Evolutionary conservation across 305 asterid genomes (phyloP), one percentile per base, ranked within the genome.

Genomic region (Monarda citriodora): DNA sequence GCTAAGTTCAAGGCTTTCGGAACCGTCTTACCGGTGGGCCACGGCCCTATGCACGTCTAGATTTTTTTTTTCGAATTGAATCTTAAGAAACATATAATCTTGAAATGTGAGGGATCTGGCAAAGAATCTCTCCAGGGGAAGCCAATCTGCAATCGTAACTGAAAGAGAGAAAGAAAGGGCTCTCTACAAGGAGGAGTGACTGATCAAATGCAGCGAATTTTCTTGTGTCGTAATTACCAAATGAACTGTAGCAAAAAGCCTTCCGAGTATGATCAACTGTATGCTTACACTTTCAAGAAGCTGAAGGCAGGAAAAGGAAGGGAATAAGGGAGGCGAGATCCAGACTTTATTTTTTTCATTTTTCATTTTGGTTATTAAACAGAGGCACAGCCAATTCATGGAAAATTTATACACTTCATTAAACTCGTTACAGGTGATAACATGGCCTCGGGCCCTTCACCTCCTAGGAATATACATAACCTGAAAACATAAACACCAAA

Each of bases 321-420:
- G 52, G 58, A 29, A 26, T 55, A 21, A 20, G 26, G 23, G 45
- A 22, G 56, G 41, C 37, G 40, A 47, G 58, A 65, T 41, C 40
- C 56, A 46, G 68, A 53, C 45, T 37, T 68, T 15, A 15, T 36
- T 44, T 34, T 53, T 29, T 29, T 29, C 7, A 5, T 29, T 58
- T 25, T 42, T 42, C 40, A 16, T 42, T n/a, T 48, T 34, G 38
- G 55, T 52, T 60, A 47, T 59, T 64, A 37, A 49, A 58, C 58
- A 58, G 69, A 54, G 64, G 57, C 49, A 62, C 17, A 65, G 49
- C 60, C 48, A 18, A 42, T 66, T 48, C 59, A 49, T 36, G 60
- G 65, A 63, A 45, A 73, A 66, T 72, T 62, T 73, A 69, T 73
- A 73, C 67, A 73, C 67, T 77, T 73, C 61, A 47, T 54, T 47